phyloP scores from a whole-genome alignment of 1,139 yeast genomes.

The Lodderomyces parapsilosis region DNA sequence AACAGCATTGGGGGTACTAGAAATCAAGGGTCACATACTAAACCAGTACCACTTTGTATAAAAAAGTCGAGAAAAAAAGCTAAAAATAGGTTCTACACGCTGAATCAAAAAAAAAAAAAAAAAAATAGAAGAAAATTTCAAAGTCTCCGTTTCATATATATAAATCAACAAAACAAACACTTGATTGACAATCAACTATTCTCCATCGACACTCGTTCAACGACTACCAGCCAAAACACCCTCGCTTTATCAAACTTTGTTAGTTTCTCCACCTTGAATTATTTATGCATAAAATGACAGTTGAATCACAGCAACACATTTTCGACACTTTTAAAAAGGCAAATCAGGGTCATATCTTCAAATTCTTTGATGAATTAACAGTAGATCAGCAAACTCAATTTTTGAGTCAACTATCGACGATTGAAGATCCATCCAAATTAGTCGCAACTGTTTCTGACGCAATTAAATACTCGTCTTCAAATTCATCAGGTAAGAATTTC shows the following conservation, averaged over 20 bases:
- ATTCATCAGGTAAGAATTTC: conserved; percentile 36
- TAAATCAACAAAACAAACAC: too few relatives aligned
- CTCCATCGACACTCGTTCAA: neutral
- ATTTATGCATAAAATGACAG: conserved; percentile 13
- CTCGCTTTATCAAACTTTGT: neutral
- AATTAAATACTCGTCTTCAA: conserved; percentile 37
- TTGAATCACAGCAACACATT: conserved; percentile 19
- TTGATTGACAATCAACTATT: too few relatives aligned
- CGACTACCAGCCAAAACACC: neutral
- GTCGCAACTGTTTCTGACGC: conserved; percentile 49
- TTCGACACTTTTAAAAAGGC: conserved; percentile 52
- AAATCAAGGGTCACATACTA: too few relatives aligned
- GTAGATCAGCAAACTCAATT: conserved; percentile 29
- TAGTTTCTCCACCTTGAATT: neutral
- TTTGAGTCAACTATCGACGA: conserved; percentile 35
- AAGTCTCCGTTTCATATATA: too few relatives aligned
- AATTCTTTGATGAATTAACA: conserved; percentile 37
- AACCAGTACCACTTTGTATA: too few relatives aligned
- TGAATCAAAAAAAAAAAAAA: too few relatives aligned
- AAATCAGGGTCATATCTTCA: conserved; percentile 42
- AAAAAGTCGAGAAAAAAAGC: too few relatives aligned
- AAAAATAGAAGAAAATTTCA: too few relatives aligned
- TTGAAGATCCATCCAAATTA: conserved; percentile 42
- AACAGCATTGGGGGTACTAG: too few relatives aligned
- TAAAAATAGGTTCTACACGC: too few relatives aligned